phyloP scores from a whole-genome alignment of 2,329 filamentous ascomycete species.

The Coniochaeta sp. region DNA sequence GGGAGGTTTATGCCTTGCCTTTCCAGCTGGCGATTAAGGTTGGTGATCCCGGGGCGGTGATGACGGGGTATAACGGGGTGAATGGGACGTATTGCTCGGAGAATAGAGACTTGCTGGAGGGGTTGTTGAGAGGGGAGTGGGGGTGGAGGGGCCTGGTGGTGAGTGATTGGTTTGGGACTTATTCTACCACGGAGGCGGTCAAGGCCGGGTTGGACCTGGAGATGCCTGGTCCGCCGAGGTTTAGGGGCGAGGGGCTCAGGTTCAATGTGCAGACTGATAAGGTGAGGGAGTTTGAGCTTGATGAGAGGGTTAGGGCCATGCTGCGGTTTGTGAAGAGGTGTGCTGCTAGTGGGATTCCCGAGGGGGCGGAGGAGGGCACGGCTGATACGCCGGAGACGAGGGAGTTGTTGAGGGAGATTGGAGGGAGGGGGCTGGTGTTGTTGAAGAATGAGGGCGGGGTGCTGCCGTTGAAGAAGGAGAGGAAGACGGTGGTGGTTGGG shows the following conservation, averaged over 20 bases:
- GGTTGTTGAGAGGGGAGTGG: constrained; percentile 48
- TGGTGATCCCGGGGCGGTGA: constrained; percentile 40
- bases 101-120: constrained; percentile 40
- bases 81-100: constrained; percentile 50
- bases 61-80: constrained; percentile 53
- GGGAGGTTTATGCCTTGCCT: constrained; percentile 51
- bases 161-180: constrained; percentile 54
- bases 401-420: constrained; percentile 55
- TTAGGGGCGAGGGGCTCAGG: constrained; percentile 41
- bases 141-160: constrained; percentile 49
- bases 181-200: constrained; percentile 42
- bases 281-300: constrained; percentile 44
- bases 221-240: constrained; percentile 49
- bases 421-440: constrained; percentile 63
- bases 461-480: constrained; percentile 56
- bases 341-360: constrained; percentile 43
- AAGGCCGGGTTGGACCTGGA: constrained; percentile 49
- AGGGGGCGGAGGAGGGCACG: constrained; percentile 44
- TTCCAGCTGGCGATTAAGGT: constrained; percentile 46
- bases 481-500: constrained; percentile 49
- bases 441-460: constrained; percentile 62
- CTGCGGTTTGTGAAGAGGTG: constrained; percentile 53
- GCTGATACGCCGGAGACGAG: constrained; percentile 55
- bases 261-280: constrained; percentile 49
- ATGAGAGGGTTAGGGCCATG: constrained; percentile 49